Base-by-base conservation (phyloP, 768 basidiomycete genomes). In the Trametes punicea region DNA sequence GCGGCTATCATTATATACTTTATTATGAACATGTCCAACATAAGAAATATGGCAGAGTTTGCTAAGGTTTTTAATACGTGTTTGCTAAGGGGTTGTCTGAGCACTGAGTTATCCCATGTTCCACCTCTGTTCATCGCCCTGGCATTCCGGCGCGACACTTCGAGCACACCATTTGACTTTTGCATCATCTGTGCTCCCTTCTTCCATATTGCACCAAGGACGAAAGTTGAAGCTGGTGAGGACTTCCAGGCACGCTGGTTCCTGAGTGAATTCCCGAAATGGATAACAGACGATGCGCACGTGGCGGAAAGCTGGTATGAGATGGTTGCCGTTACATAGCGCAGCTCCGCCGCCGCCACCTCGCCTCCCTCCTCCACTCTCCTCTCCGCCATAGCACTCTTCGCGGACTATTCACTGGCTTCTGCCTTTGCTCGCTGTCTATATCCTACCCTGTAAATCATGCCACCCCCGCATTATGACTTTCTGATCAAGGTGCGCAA, bases 391-490 rank as follows among this genome's bases (percentile, higher is more conserved):
- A 31, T 30, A 21, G 42, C 46, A 21, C 31, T 15, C n/a, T 13
- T 21, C n/a, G 30, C 31, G 29, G 31, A 13, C 56, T 30, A 30
- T 15, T 15, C 20, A 20, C 56, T 39, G 41, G 34, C 16, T 40
- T 40, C 5, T 40, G 9, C 20, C 15, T 4, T 5, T 20, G 23
- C 21, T 34, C 10, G 7, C 9, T 11, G 8, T 25, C 39, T 18
- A 16, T 38, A n/a, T 30, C 8, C 21, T 9, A 23, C 31, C 29
- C 6, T 57, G 39, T 50, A 63, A 62, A 64, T 55, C 59, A 92
- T 92, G 90, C 89, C 90, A 48, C 88, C 90, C 53, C 89, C 92
- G 48, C 93, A 97, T 74, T 98, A 98, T 77, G 95, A 98, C 78
- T 96, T 97, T 67, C 81, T 95, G 73, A 92, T 94, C 84, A 95